Evolutionary conservation across 2,329 filamentous ascomycete genomes (phyloP).

Genomic region (Parafenestella ontariensis): DNA sequence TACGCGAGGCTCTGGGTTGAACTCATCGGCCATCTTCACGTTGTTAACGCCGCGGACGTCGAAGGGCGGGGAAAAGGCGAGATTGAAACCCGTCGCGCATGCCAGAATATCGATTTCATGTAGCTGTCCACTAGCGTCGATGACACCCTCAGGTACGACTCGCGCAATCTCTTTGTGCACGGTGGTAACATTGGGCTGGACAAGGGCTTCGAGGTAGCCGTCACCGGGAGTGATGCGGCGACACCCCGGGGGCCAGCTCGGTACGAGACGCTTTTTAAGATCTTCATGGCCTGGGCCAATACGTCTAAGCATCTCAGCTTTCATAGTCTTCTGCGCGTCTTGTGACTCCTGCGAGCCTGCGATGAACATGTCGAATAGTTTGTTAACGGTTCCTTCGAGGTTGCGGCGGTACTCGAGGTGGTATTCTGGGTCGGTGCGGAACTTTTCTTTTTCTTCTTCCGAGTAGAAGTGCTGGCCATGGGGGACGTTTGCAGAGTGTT

Average conservation of each 20-base stretch:
- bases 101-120: constrained; percentile 68
- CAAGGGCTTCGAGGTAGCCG: constrained; percentile 71
- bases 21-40: constrained; percentile 28
- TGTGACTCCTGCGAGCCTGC: constrained; percentile 64
- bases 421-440: background rate
- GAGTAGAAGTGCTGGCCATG: constrained; percentile 3
- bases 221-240: constrained; percentile 70
- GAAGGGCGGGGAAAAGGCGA: constrained; percentile 46
- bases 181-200: constrained; percentile 65
- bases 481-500: background rate
- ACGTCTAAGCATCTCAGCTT: constrained; percentile 55
- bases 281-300: constrained; percentile 62
- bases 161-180: constrained; percentile 64
- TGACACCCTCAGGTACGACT: constrained; percentile 67
- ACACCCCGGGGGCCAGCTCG: constrained; percentile 70
- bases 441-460: constrained; percentile 4
- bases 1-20: constrained; percentile 21
- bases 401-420: constrained; percentile 2
- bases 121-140: constrained; percentile 63
- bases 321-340: constrained; percentile 23
- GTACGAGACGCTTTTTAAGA: constrained; percentile 62
- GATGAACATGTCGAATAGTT: constrained; percentile 53
- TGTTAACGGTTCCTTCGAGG: constrained; percentile 3
- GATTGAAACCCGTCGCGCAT: constrained; percentile 53
- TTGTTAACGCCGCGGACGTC: constrained; percentile 48